These are phyloP conservation scores for Naganishia randhawae DNA, from an alignment of 768 basidiomycete species.

Conservation along the genomic window DNA sequence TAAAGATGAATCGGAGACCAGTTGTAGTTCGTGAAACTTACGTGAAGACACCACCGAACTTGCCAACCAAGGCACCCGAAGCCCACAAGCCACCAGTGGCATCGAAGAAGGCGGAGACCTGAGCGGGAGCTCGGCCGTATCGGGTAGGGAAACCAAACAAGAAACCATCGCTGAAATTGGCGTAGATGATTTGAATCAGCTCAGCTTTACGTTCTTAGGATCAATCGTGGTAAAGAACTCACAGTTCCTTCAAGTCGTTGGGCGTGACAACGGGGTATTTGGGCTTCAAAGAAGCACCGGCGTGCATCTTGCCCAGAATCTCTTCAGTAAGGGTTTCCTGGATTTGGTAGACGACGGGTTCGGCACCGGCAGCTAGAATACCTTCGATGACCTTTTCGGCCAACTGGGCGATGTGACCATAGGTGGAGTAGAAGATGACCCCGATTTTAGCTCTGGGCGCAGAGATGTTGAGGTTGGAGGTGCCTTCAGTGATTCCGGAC, in stretches of 20 bases:
- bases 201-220: too few relatives aligned
- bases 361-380: slow-evolving; percentile 47
- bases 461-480: slow-evolving; percentile 24
- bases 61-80: slow-evolving; percentile 63
- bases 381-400: slow-evolving; percentile 48
- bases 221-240: neutral
- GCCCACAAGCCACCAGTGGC: slow-evolving; percentile 58
- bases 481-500: slow-evolving; percentile 20
- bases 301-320: slow-evolving; percentile 61
- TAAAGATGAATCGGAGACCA: neutral
- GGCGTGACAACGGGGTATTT: slow-evolving; percentile 67
- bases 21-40: neutral
- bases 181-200: neutral
- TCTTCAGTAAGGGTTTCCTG: slow-evolving; percentile 72
- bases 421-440: slow-evolving; percentile 45
- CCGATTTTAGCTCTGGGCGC: slow-evolving; percentile 27
- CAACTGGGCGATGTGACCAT: slow-evolving; percentile 49
- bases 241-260: slow-evolving; percentile 53
- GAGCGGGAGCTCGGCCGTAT: slow-evolving; percentile 47
- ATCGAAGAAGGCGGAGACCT: slow-evolving; percentile 57
- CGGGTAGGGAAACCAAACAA: slow-evolving; percentile 63
- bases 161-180: slow-evolving; percentile 59
- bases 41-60: slow-evolving; percentile 49
- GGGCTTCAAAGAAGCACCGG: slow-evolving; percentile 60
- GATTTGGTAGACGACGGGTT: slow-evolving; percentile 53